Evolutionary conservation across 1,284 basidiomycete genomes (phyloP).

Genomic region (Irpex lacteus): DNA sequence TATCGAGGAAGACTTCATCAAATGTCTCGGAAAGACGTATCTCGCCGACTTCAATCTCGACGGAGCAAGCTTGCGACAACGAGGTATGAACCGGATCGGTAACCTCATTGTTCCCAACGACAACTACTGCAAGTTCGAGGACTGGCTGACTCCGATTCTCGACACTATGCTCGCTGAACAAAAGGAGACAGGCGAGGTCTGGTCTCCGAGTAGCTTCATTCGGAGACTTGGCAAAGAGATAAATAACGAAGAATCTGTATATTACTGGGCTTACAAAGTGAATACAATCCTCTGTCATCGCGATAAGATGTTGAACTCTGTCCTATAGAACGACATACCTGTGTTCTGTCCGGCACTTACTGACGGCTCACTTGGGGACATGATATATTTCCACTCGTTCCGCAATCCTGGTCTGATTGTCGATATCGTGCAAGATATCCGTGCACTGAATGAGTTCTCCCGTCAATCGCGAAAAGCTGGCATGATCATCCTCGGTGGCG

Average conservation of each 20-base stretch:
- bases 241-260: constrained; percentile 94
- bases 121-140: constrained; percentile 99
- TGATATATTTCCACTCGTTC: constrained; percentile 99
- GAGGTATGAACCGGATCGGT: constrained; percentile 97
- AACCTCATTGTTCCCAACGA: constrained; percentile 98
- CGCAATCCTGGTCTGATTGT: constrained; percentile 85
- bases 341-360: constrained; percentile 99
- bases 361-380: constrained; percentile 97
- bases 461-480: constrained; percentile 91
- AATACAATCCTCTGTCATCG: constrained; percentile 31
- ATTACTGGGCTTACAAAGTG: constrained; percentile 99
- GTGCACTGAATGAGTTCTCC: constrained; percentile 87
- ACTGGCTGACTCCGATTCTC: constrained; percentile 96
- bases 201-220: constrained; percentile 96
- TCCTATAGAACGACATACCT: constrained; percentile 87
- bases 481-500: constrained; percentile 98
- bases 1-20: constrained; percentile 99
- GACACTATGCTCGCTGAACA: constrained; percentile 93
- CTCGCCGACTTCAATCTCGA: constrained; percentile 92
- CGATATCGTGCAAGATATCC: constrained; percentile 95
- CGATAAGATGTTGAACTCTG: constrained; percentile 26
- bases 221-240: constrained; percentile 93
- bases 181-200: constrained; percentile 65
- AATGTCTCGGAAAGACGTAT: constrained; percentile 95
- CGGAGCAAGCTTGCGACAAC: constrained; percentile 83